Evolutionary conservation across 306 rosid species (phyloP).

Genomic region (Rubus parviflorus): DNA sequence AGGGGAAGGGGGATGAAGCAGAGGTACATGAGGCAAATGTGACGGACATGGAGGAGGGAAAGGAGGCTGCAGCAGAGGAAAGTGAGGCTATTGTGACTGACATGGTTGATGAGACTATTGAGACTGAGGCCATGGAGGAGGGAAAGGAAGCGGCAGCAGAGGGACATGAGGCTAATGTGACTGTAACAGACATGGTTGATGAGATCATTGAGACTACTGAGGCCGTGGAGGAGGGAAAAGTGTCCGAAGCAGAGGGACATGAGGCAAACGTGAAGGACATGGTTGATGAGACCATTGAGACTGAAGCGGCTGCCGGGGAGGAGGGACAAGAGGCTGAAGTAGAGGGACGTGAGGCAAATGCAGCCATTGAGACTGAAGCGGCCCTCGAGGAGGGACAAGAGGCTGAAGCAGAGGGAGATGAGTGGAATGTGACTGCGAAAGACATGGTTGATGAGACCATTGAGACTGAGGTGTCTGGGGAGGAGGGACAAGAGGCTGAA

Average conservation of each 20-base stretch:
- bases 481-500: slow-evolving; percentile 17
- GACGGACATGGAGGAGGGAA: slow-evolving; percentile 16
- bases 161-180: slow-evolving; percentile 8
- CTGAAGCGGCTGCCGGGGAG: not conserved
- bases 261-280: not conserved
- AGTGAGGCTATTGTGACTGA: not conserved
- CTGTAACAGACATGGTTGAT: not conserved
- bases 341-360: not conserved
- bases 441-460: slow-evolving; percentile 13
- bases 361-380: slow-evolving; percentile 6
- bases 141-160: not conserved
- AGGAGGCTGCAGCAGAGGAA: slow-evolving; percentile 7
- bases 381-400: slow-evolving; percentile 7
- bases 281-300: slow-evolving; percentile 18
- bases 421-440: not conserved
- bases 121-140: not conserved
- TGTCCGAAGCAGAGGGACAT: slow-evolving; percentile 7
- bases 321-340: not conserved
- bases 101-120: slow-evolving; percentile 11
- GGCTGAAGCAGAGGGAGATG: slow-evolving; percentile 11
- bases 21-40: slow-evolving; percentile 22
- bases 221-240: slow-evolving; percentile 14
- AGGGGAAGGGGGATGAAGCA: not conserved
- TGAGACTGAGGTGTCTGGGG: slow-evolving; percentile 9
- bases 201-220: slow-evolving; percentile 5